A percentile compares a stretch with the other conserved stretches of the same genome.
Evolutionary conservation across 2,329 filamentous ascomycete species (phyloP).

Genomic region (Tolypocladium inflatum): DNA sequence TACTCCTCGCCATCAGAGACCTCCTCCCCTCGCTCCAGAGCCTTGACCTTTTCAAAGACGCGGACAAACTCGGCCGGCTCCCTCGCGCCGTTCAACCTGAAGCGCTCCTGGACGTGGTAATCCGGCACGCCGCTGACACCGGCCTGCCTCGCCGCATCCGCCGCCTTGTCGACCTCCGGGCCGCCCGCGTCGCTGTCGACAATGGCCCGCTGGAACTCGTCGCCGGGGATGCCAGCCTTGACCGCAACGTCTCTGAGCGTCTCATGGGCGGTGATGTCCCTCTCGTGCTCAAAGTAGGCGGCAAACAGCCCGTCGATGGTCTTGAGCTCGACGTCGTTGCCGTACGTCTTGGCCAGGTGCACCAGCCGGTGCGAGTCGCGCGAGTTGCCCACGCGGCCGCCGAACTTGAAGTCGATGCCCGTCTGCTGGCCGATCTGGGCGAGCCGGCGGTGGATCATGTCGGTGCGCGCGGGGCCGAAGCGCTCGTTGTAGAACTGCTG

Average conservation of each 20-base stretch:
- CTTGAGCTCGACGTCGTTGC: constrained; percentile 42
- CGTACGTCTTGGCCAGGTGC: constrained; percentile 38
- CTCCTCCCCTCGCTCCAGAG: constrained; percentile 8
- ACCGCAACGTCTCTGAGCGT: constrained; percentile 25
- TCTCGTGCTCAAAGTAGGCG: constrained; percentile 31
- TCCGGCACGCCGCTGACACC: constrained; percentile 59
- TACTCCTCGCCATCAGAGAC: background rate
- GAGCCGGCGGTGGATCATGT: constrained; percentile 21
- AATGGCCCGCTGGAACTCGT: constrained; percentile 24
- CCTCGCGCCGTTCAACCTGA: constrained; percentile 60
- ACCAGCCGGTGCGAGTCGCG: constrained; percentile 38
- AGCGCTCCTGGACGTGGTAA: constrained; percentile 60
- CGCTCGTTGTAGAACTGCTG: constrained; percentile 22
- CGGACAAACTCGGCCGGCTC: constrained; percentile 54
- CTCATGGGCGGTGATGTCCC: constrained; percentile 30
- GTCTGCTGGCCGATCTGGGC: constrained; percentile 18
- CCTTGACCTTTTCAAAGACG: constrained; percentile 51
- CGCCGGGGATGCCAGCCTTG: constrained; percentile 35
- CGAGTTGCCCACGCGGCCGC: constrained; percentile 34
- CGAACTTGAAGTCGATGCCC: constrained; percentile 40
- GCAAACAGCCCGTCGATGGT: constrained; percentile 37
- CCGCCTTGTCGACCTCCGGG: constrained; percentile 20
- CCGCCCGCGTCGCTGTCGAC: constrained; percentile 39
- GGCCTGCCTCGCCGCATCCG: constrained; percentile 13
- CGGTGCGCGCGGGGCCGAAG: constrained; percentile 57